These are phyloP conservation scores for Phalaenopsis equestris DNA, from an alignment of 106 monocot genomes.

Conservation along the genomic window DNA sequence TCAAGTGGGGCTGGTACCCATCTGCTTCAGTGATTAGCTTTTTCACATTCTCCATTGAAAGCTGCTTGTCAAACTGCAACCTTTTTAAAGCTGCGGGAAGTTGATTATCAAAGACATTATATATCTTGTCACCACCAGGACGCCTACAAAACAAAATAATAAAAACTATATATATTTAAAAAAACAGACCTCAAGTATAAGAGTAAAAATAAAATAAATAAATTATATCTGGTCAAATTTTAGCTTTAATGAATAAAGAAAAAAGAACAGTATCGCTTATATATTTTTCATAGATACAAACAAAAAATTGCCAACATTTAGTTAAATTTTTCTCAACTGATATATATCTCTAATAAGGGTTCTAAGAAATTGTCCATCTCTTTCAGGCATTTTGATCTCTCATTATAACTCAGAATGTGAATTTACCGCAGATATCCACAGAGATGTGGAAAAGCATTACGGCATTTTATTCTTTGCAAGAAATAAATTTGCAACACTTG, in stretches of 20 bases:
- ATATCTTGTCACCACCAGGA: constrained; percentile 92
- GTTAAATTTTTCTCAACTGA: background rate
- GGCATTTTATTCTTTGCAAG: background rate
- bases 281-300: background rate
- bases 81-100: constrained; percentile 94
- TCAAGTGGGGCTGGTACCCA: constrained; percentile 98
- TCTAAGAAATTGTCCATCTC: background rate
- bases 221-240: background rate
- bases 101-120: constrained; percentile 95
- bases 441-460: background rate
- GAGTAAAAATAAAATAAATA: background rate
- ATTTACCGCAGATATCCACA: background rate
- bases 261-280: background rate
- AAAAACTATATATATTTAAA: background rate
- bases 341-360: background rate
- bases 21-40: constrained; percentile 97
- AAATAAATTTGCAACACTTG: background rate
- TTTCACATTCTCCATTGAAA: constrained; percentile 96
- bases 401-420: background rate
- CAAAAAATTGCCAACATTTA: background rate
- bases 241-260: background rate
- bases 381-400: background rate
- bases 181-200: background rate
- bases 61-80: constrained; percentile 96
- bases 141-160: constrained; percentile 42